A percentile compares a stretch with the other conserved stretches of the same genome.
phyloP scores from a whole-genome alignment of 1,284 basidiomycete genomes.

The Microbotryum saponariae region DNA sequence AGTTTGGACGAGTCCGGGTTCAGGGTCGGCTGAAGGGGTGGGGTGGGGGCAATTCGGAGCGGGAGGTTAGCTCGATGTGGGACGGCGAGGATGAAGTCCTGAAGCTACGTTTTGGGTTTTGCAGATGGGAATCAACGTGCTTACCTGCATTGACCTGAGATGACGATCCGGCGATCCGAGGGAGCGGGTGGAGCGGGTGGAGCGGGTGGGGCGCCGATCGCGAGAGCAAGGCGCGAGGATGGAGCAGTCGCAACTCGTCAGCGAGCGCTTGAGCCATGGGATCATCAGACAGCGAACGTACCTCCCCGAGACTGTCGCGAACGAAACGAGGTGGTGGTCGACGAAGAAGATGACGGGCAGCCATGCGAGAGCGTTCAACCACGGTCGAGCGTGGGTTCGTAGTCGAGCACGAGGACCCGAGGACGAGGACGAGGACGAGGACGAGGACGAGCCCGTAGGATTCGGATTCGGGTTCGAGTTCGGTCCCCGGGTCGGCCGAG shows the following conservation, averaged over 20 bases:
- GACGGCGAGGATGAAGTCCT: neutral
- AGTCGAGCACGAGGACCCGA: neutral
- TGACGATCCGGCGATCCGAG: neutral
- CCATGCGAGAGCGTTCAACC: constrained; percentile 42
- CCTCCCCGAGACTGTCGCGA: constrained; percentile 46
- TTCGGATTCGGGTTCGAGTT: too few species aligned
- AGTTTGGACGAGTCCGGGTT: constrained; percentile 44
- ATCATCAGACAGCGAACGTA: constrained; percentile 31
- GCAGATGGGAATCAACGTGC: constrained; percentile 10
- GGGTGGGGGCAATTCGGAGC: neutral
- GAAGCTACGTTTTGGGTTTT: too few species aligned
- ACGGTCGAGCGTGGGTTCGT: neutral
- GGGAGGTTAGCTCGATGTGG: neutral
- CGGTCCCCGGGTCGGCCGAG: too few species aligned
- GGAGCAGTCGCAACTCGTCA: neutral
- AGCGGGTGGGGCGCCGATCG: neutral
- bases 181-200: too few species aligned
- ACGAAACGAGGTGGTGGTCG: constrained; percentile 44
- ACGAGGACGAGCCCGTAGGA: neutral
- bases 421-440: neutral
- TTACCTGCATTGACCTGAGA: constrained; percentile 42
- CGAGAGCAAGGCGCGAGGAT: neutral
- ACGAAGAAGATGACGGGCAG: constrained; percentile 47
- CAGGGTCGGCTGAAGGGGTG: constrained; percentile 41
- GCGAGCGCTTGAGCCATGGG: neutral